Evolutionary conservation across 352 stramenopile genomes (phyloP).

Genomic region (Phytophthora idaei): DNA sequence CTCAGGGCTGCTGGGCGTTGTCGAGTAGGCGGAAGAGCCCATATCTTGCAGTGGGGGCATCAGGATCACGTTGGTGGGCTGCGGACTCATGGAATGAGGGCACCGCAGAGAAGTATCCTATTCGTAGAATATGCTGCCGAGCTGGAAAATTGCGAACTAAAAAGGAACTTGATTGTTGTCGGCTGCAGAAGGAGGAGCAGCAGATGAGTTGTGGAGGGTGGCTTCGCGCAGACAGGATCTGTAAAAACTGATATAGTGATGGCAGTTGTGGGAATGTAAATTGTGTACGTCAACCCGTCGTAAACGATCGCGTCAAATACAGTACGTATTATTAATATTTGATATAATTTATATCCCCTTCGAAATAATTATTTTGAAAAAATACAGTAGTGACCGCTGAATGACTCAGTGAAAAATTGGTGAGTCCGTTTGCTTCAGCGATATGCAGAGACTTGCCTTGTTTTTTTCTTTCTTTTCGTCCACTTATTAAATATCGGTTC

Average conservation of each 20-base stretch:
- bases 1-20: constrained; percentile 19
- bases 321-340: no score
- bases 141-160: constrained; percentile 30
- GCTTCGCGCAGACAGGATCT: constrained; percentile 11
- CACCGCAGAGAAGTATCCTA: not conserved
- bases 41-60: constrained; percentile 25
- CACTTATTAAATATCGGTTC: no score
- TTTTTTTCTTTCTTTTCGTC: no score
- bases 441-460: no score
- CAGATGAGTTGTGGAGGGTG: constrained; percentile 15
- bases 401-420: constrained; percentile 33
- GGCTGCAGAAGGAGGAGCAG: not conserved
- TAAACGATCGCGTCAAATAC: no score
- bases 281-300: not conserved
- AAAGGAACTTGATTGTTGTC: constrained; percentile 25
- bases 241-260: constrained; percentile 17
- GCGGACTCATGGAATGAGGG: constrained; percentile 14
- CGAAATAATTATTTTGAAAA: no score
- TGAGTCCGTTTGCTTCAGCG: constrained; percentile 24
- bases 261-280: constrained; percentile 1
- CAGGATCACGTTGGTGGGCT: constrained; percentile 24
- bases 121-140: not conserved
- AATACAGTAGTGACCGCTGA: not conserved
- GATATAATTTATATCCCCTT: no score
- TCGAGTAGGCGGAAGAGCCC: constrained; percentile 11